Evolutionary conservation across 257 asterid genomes (phyloP), one percentile per base, ranked within the genome.

Genomic region (Echites panduratus): DNA sequence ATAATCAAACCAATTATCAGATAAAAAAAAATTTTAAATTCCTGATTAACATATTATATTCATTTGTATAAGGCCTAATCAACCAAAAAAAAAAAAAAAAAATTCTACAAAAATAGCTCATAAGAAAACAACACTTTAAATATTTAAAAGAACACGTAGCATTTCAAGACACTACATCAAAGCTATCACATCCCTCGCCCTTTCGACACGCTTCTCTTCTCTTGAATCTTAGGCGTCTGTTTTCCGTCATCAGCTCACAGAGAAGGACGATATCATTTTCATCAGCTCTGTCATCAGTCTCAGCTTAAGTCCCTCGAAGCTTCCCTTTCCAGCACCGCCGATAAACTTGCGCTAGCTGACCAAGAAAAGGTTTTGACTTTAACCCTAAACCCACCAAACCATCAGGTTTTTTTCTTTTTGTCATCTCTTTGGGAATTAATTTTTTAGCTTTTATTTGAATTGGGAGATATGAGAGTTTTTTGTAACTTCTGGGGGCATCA

Each of bases 101-200:
- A n/a, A n/a, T n/a, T n/a, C n/a, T n/a, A n/a, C n/a, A n/a, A n/a
- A n/a, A n/a, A n/a, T n/a, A n/a, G n/a, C n/a, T n/a, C n/a, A n/a
- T n/a, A n/a, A n/a, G n/a, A n/a, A n/a, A n/a, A n/a, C n/a, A n/a
- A n/a, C n/a, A n/a, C n/a, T n/a, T n/a, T n/a, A n/a, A n/a, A n/a
- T n/a, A n/a, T n/a, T n/a, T n/a, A n/a, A n/a, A n/a, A n/a, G n/a
- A n/a, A n/a, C n/a, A n/a, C n/a, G n/a, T n/a, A n/a, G n/a, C n/a
- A n/a, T n/a, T n/a, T n/a, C n/a, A n/a, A n/a, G n/a, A n/a, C n/a
- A n/a, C n/a, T n/a, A n/a, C n/a, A n/a, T n/a, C n/a, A n/a, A n/a
- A n/a, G n/a, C n/a, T n/a, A 91, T 94, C 77, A 91, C 99, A 64
- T 94, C 99, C 90, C 80, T 94, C 75, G 98, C 99, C 4, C 90